Conservation (phyloP, 768 basidiomycete species). For the Mrakia hoshinonis region DNA sequence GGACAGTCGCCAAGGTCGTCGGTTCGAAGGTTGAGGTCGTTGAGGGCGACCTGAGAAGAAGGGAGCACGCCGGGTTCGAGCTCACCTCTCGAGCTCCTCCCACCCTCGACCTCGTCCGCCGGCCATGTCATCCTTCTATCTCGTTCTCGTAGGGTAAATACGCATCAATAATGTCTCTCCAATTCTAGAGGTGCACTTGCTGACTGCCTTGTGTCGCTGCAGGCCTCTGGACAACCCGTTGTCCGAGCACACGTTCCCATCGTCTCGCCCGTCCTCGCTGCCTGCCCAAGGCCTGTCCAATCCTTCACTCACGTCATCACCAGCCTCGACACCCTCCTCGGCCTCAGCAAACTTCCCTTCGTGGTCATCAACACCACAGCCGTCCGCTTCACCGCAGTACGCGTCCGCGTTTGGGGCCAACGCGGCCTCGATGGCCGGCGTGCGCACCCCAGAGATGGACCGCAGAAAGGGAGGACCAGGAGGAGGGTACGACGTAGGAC, state of each 20-base stretch:
- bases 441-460: conserved; percentile 23
- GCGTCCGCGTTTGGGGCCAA: conserved; percentile 36
- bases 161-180: background rate
- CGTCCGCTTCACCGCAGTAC: conserved; percentile 28
- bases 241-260: conserved; percentile 41
- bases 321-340: conserved; percentile 27
- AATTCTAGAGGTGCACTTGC: background rate
- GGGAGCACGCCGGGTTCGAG: background rate
- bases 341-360: conserved; percentile 34
- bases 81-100: background rate
- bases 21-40: background rate
- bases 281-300: conserved; percentile 30
- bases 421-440: conserved; percentile 30
- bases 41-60: background rate
- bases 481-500: conserved; percentile 64
- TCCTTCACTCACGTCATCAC: conserved; percentile 27
- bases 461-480: conserved; percentile 10
- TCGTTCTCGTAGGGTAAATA: conserved; percentile 41
- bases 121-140: conserved; percentile 42
- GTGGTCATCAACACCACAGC: conserved; percentile 35
- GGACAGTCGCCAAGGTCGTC: background rate
- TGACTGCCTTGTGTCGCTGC: background rate
- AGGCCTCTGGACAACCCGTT: conserved; percentile 44
- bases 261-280: conserved; percentile 34
- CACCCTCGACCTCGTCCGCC: background rate